phyloP scores from a whole-genome alignment of 345 rosid genomes.

The Citropsis articulata region DNA sequence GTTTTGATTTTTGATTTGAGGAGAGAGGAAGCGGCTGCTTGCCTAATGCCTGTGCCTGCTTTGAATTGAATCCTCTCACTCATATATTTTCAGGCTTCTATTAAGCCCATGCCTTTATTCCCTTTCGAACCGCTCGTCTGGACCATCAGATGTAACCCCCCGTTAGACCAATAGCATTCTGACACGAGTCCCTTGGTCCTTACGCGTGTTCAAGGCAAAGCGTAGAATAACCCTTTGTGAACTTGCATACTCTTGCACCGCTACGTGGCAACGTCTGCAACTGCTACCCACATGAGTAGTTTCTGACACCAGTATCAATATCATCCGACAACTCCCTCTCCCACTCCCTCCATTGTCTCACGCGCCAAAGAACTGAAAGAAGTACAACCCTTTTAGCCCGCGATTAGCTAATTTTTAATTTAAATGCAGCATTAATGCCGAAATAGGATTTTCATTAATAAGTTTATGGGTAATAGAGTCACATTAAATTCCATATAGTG shows the following conservation, averaged over 20 bases:
- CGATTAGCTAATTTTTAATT: not conserved
- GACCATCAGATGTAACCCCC: constrained; percentile 9
- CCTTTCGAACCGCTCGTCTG: constrained; percentile 35
- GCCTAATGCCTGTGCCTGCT: not conserved
- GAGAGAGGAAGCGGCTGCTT: not conserved
- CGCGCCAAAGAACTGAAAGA: constrained; percentile 13
- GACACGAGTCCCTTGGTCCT: constrained; percentile 15
- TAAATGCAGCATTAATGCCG: not conserved
- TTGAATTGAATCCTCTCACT: not conserved
- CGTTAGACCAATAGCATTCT: not conserved
- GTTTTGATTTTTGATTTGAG: constrained; percentile 5
- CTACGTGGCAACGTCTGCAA: not conserved
- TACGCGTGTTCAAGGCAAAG: constrained; percentile 9
- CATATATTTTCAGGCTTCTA: not conserved
- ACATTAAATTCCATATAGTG: no score
- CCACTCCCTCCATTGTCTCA: not conserved
- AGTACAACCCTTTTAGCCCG: not conserved
- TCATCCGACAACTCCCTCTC: constrained; percentile 22
- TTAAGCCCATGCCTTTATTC: constrained; percentile 17
- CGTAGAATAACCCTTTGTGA: not conserved
- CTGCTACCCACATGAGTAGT: constrained; percentile 15
- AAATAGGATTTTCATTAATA: no score
- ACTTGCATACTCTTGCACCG: not conserved
- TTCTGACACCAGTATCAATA: constrained; percentile 24
- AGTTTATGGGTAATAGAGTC: not conserved